Percentiles rank a stretch among this genome's conserved stretches.
phyloP scores from a whole-genome alignment of 495 filamentous ascomycete genomes.

The Neurospora sublineolata region DNA sequence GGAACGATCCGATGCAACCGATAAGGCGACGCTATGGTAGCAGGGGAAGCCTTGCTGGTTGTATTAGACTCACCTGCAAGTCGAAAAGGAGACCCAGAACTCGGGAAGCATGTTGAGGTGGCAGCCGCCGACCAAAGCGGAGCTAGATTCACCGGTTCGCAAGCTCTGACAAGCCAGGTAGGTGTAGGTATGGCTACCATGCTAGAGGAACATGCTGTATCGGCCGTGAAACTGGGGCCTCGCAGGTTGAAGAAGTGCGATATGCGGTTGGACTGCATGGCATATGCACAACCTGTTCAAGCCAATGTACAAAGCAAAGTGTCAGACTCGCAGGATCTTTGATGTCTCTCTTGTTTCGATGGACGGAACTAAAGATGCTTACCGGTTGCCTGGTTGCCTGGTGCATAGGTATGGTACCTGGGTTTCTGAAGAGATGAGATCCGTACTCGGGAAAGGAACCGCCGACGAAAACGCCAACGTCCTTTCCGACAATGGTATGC shows the following conservation, averaged over 20 bases:
- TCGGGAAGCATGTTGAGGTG: conserved; percentile 48
- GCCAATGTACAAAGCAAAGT: neutral
- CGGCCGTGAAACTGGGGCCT: conserved; percentile 58
- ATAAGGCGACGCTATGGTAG: conserved; percentile 41
- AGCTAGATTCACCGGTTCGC: conserved; percentile 41
- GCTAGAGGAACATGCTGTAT: conserved; percentile 82
- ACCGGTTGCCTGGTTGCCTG: conserved; percentile 38
- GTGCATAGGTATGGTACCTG: conserved; percentile 48
- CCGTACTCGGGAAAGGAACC: conserved; percentile 78
- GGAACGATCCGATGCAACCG: conserved; percentile 31
- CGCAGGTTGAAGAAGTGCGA: conserved; percentile 47
- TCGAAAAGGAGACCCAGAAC: conserved; percentile 40
- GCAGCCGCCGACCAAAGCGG: conserved; percentile 46
- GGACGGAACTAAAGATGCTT: neutral
- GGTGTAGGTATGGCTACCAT: conserved; percentile 44
- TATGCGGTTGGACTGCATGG: conserved; percentile 52
- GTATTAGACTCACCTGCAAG: conserved; percentile 16
- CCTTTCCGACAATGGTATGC: conserved; percentile 58
- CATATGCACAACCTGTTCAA: conserved; percentile 33
- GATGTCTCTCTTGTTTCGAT: neutral
- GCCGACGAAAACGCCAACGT: conserved; percentile 76
- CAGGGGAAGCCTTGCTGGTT: conserved; percentile 14
- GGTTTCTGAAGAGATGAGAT: conserved; percentile 67
- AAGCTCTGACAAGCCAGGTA: conserved; percentile 75
- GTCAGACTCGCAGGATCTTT: neutral